phyloP scores from a whole-genome alignment of 371 early-diverging fungal genomes.

The Mortierella sp. region DNA sequence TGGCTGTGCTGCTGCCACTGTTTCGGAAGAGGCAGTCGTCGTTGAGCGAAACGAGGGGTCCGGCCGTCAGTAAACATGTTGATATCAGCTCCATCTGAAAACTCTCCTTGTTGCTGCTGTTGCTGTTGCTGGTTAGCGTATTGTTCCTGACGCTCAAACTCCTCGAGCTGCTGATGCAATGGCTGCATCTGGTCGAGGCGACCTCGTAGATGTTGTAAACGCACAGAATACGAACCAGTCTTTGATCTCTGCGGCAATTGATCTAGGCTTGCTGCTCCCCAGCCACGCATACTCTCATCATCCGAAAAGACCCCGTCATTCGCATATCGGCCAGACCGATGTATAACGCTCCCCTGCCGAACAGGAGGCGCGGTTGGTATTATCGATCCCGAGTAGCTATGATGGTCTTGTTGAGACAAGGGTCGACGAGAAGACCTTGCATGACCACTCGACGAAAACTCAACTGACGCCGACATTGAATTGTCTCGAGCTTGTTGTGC shows the following conservation, averaged over 20 bases:
- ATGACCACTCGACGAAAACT: slow-evolving; percentile 10
- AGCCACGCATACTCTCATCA: slow-evolving; percentile 28
- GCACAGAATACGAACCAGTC: slow-evolving; percentile 1
- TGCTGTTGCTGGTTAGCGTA: slow-evolving; percentile 13
- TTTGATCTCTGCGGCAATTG: slow-evolving; percentile 7
- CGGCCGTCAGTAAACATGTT: background rate
- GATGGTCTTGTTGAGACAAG: slow-evolving; percentile 33
- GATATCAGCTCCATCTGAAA: slow-evolving; percentile 5
- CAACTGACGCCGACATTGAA: slow-evolving; percentile 8
- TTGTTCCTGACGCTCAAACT: slow-evolving; percentile 14
- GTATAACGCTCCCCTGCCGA: slow-evolving; percentile 14
- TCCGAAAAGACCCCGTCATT: slow-evolving; percentile 30
- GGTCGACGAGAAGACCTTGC: slow-evolving; percentile 9
- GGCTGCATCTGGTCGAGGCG: slow-evolving; percentile 23
- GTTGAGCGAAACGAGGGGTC: slow-evolving; percentile 21
- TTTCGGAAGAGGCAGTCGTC: background rate
- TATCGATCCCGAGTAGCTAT: slow-evolving; percentile 1
- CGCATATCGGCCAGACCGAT: slow-evolving; percentile 18
- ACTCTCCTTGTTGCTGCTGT: slow-evolving; percentile 23
- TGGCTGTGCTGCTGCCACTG: background rate
- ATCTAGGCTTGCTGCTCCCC: slow-evolving; percentile 17
- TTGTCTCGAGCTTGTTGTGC: background rate
- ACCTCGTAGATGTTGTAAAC: slow-evolving; percentile 13
- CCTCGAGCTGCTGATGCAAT: slow-evolving; percentile 26
- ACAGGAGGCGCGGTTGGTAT: background rate